Evolutionary conservation across 2,329 filamentous ascomycete species (phyloP).

Genomic region (Exserohilum turcica): DNA sequence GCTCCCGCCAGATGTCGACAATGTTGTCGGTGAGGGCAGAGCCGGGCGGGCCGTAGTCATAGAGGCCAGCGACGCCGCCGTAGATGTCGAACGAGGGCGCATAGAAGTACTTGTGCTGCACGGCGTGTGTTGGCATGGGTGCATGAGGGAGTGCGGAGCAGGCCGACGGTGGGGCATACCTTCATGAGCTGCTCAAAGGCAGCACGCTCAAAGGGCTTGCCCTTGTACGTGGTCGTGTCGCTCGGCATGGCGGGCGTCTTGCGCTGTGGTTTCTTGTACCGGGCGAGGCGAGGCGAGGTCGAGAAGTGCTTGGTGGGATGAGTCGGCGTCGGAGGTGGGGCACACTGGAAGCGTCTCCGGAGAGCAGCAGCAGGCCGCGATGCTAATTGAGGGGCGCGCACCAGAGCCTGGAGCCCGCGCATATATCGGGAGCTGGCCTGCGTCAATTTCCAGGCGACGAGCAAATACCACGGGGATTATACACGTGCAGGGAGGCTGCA

Average conservation of each 20-base stretch:
- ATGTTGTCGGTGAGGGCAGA: conserved; percentile 87
- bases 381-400: conserved; percentile 43
- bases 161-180: conserved; percentile 63
- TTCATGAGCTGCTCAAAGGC: conserved; percentile 84
- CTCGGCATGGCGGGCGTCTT: conserved; percentile 38
- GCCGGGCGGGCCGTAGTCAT: conserved; percentile 90
- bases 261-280: conserved; percentile 39
- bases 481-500: conserved; percentile 26
- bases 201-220: conserved; percentile 83
- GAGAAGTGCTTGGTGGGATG: conserved; percentile 45
- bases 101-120: conserved; percentile 70
- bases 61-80: conserved; percentile 83
- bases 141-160: conserved; percentile 18
- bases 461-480: conserved; percentile 19
- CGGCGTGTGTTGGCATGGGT: conserved; percentile 24
- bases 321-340: conserved; percentile 37
- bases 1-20: conserved; percentile 87
- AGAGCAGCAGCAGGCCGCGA: conserved; percentile 30
- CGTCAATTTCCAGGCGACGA: conserved; percentile 30
- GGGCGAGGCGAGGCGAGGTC: conserved; percentile 36
- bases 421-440: conserved; percentile 34
- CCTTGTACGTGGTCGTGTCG: conserved; percentile 65
- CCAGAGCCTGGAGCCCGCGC: conserved; percentile 48
- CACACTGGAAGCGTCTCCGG: conserved; percentile 32
- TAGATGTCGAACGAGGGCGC: conserved; percentile 96